phyloP scores from a whole-genome alignment of 2,329 filamentous ascomycete species.

The Apiospora kogelbergensis region DNA sequence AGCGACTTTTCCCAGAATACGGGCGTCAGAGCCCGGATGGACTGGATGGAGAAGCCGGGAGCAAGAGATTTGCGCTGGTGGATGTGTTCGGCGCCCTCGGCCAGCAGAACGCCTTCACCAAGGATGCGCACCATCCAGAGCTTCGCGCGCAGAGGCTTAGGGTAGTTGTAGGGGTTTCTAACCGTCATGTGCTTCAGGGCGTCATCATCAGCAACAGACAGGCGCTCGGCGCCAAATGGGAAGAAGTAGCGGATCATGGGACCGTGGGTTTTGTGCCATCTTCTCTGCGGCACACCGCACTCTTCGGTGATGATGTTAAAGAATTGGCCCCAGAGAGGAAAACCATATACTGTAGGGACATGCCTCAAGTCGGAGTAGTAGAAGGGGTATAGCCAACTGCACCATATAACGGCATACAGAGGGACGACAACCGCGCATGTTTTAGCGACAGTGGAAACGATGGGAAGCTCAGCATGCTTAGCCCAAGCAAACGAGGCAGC shows the following conservation, averaged over 20 bases:
- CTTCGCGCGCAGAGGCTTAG: conserved; percentile 36
- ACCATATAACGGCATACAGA: conserved; percentile 33
- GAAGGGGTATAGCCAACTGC: conserved; percentile 39
- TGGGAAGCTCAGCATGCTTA: conserved; percentile 23
- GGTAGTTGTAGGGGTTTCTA: conserved; percentile 41
- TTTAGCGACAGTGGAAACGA: conserved; percentile 18
- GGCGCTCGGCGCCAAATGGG: conserved; percentile 42
- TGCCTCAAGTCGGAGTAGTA: conserved; percentile 42
- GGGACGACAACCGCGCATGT: conserved; percentile 22
- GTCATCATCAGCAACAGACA: conserved; percentile 43
- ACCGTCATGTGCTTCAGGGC: conserved; percentile 44
- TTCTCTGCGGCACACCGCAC: conserved; percentile 40
- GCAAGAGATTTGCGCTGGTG: conserved; percentile 40
- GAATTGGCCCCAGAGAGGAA: conserved; percentile 44
- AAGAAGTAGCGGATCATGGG: conserved; percentile 46
- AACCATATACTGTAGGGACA: conserved; percentile 41
- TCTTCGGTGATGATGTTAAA: conserved; percentile 40
- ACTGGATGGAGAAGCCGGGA: conserved; percentile 38
- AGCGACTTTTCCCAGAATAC: conserved; percentile 42
- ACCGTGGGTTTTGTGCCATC: conserved; percentile 41
- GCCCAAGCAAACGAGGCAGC: conserved; percentile 25
- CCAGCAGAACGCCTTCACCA: conserved; percentile 43
- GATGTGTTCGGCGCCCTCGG: conserved; percentile 41
- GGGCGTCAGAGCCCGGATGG: conserved; percentile 36
- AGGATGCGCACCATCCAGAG: conserved; percentile 43